phyloP scores from a whole-genome alignment of 352 stramenopile genomes.

The Globisporangium radiosum region DNA sequence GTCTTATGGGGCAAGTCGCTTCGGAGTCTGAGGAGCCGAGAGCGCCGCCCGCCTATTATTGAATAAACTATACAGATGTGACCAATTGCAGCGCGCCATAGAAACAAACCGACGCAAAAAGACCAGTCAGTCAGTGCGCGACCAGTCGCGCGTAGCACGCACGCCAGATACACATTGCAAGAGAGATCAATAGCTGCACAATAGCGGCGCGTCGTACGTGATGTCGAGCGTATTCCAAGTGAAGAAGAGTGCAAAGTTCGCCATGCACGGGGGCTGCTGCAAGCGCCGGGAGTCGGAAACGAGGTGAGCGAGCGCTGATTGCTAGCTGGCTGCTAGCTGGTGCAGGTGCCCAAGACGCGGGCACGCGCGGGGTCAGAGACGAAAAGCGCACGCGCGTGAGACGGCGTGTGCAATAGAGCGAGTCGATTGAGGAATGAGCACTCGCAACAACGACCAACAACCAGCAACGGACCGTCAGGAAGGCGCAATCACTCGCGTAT shows the following conservation, averaged over 20 bases:
- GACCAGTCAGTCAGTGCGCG: neutral
- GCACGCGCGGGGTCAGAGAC: no score
- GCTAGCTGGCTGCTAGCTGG: no score
- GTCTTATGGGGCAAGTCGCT: constrained; percentile 2
- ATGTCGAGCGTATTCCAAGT: constrained; percentile 19
- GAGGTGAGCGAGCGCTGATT: no score
- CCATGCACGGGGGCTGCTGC: constrained; percentile 8
- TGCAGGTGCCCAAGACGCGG: no score
- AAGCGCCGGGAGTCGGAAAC: no score
- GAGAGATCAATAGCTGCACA: neutral
- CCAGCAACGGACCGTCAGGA: no score
- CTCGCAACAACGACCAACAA: no score
- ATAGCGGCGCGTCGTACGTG: constrained; percentile 5
- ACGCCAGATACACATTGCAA: neutral
- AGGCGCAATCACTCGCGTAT: no score
- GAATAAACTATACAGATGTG: constrained; percentile 10
- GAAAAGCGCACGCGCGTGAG: no score
- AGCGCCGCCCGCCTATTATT: constrained; percentile 3
- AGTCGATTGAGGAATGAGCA: no score
- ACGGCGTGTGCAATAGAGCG: no score
- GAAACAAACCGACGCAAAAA: neutral
- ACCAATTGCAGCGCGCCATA: neutral
- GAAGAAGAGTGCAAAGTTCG: constrained; percentile 18
- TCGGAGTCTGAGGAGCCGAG: constrained; percentile 10
- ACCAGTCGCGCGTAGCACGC: neutral